These are phyloP conservation scores for Lolium multiflorum DNA, from an alignment of 176 grass and related monocot species.

Conservation along the genomic window DNA sequence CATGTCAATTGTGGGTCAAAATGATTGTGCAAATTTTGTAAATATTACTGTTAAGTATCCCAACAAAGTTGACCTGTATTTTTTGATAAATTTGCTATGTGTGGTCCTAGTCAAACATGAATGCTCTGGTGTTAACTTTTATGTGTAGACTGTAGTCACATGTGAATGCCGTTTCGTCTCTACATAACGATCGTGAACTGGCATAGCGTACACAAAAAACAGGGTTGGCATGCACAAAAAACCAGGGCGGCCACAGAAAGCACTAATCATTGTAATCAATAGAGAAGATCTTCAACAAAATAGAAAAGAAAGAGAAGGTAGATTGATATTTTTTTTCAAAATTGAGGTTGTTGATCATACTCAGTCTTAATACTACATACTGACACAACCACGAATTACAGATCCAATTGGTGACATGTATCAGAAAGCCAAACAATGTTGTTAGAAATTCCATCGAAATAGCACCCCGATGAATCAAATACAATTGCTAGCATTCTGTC, in stretches of 20 bases:
- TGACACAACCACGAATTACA: not conserved
- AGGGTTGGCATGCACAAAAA: not conserved
- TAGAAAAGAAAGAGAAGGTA: not conserved
- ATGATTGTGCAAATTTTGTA: not conserved
- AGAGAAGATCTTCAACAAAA: not conserved
- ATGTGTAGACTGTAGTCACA: not conserved
- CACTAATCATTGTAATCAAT: constrained; percentile 6
- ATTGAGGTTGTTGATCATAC: not conserved
- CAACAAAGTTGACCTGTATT: not conserved
- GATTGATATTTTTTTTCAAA: not conserved
- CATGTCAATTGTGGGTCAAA: constrained; percentile 18
- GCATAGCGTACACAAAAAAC: not conserved
- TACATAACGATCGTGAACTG: not conserved
- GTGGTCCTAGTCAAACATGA: not conserved
- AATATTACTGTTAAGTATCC: not conserved
- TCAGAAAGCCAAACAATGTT: not conserved
- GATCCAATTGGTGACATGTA: not conserved
- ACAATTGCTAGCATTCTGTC: not conserved
- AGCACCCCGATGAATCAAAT: not conserved
- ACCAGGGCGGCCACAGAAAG: not conserved
- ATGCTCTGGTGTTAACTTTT: not conserved
- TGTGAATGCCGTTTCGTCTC: not conserved
- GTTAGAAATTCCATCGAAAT: not conserved
- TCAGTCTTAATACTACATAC: not conserved
- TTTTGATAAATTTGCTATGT: not conserved